phyloP scores from a whole-genome alignment of 2,329 filamentous ascomycete genomes.

The Chaetomium olivaceum region DNA sequence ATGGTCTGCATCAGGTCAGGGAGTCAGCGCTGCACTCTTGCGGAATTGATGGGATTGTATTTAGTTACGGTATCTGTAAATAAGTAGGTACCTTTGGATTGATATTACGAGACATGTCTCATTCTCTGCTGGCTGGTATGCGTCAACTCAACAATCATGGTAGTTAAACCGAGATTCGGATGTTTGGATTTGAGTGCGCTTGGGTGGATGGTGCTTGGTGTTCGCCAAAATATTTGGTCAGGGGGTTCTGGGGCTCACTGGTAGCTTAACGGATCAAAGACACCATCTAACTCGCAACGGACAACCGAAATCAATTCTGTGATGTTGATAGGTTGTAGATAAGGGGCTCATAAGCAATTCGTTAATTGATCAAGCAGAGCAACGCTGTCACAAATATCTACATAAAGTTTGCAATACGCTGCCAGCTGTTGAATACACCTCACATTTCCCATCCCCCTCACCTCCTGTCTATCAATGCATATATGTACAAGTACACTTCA shows the following conservation, averaged over 20 bases:
- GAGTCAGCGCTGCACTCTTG: not conserved
- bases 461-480: not conserved
- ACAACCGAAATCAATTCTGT: not conserved
- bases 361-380: not conserved
- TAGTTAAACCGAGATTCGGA: not conserved
- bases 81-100: conserved; percentile 11
- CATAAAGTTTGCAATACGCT: not conserved
- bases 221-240: not conserved
- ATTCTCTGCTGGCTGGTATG: not conserved
- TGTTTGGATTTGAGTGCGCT: not conserved
- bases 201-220: no score
- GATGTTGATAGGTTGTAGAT: not conserved
- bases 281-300: not conserved
- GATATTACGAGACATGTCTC: conserved; percentile 15
- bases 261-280: no score
- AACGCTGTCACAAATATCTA: not conserved
- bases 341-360: not conserved
- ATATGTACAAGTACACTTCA: not conserved
- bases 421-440: not conserved
- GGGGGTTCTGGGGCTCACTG: not conserved
- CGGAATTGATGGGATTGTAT: not conserved
- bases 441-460: not conserved
- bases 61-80: no score
- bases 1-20: conserved; percentile 19
- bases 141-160: not conserved